Base-by-base conservation (phyloP, 805 yeast genomes). In the Lipomyces orientalis region DNA sequence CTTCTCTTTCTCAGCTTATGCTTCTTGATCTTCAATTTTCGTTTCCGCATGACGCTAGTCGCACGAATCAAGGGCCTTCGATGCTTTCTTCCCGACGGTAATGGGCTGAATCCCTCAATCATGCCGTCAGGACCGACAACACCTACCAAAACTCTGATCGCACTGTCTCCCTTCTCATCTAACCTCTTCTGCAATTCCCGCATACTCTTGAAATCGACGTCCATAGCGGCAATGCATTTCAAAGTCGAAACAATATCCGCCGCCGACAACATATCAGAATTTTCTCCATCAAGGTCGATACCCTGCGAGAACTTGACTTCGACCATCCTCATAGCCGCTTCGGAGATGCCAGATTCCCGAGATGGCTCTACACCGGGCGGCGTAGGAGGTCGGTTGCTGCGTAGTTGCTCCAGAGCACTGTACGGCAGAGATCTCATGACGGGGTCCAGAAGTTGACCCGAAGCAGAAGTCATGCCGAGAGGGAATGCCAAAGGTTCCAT, bases 1-100 rank as follows among this genome's bases (percentile, higher is more conserved):
- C 98, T 90, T 86, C 98, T 90, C 89, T 95, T 95, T 83, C 95
- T 90, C 79, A 92, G 85, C 84, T 95, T 95, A 81, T 95, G 99
- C 78, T 93, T 91, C 87, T 94, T 95, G 98, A 95, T 95, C 85
- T 93, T 94, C 79, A 91, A 87, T 81, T 91, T 87, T 82, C 99
- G 88, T 76, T 81, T 81, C 60, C 84, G 77, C 71, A 76, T 76
- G 51, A 81, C 84, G 58, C 80, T 75, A 25, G 82, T 79, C 64
- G 72, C 25, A 22, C 71, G 60, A 71, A 74, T 64, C 14, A 25
- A 25, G 6, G 46, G 22, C 52, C 46, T 60, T 33, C 59, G 59
- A 29, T 25, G n/a, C 14, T 12, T 35, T 16, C 59, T 34, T 16
- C 37, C 22, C n/a, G 35, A 31, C 49, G 49, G 59, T 4, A 43